Evolutionary conservation across 1,139 yeast genomes (phyloP).

Genomic region (Trichomonascaceae sp.): DNA sequence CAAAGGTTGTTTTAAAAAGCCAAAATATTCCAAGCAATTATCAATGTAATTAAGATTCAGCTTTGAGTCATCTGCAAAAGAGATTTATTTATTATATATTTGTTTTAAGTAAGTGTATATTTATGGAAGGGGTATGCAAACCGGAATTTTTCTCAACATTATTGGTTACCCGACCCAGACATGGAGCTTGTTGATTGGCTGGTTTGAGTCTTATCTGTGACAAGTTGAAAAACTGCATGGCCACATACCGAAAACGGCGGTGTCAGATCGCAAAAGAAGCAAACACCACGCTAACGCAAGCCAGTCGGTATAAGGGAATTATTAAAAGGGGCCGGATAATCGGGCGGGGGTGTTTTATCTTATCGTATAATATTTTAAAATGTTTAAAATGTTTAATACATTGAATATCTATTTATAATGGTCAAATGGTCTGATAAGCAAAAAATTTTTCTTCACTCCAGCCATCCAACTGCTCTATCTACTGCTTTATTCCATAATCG

Average conservation of each 20-base stretch:
- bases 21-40: neutral
- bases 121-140: neutral
- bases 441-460: slow-evolving; percentile 6
- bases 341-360: neutral
- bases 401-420: too few relatives aligned
- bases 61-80: neutral
- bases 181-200: slow-evolving; percentile 1
- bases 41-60: neutral
- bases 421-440: too few relatives aligned
- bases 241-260: neutral
- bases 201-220: neutral
- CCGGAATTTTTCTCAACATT: neutral
- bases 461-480: slow-evolving; percentile 74
- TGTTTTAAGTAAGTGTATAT: slow-evolving; percentile 1
- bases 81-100: slow-evolving; percentile 1
- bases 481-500: slow-evolving; percentile 79
- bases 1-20: neutral
- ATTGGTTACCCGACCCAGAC: neutral
- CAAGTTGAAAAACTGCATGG: neutral
- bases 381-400: too few relatives aligned
- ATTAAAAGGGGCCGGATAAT: neutral
- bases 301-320: neutral
- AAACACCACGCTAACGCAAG: neutral
- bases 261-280: neutral
- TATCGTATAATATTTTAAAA: too few relatives aligned